phyloP scores from a whole-genome alignment of 768 basidiomycete genomes.

The Mycena filopes region DNA sequence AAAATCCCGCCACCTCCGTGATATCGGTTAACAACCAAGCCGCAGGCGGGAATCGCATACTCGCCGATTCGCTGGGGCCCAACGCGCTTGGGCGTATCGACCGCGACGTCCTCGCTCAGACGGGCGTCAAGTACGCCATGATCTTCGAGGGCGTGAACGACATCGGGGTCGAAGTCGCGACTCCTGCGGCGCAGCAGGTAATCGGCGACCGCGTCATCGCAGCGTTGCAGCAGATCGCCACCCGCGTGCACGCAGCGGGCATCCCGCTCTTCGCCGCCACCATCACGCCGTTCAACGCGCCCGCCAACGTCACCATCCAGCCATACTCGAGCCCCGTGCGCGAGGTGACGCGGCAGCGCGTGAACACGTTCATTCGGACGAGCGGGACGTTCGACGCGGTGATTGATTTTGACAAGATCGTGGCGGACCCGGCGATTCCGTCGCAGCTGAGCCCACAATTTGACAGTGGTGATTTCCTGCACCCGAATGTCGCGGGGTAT shows the following conservation, averaged over 20 bases:
- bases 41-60: slow-evolving; percentile 63
- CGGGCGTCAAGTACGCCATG: slow-evolving; percentile 58
- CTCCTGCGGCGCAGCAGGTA: slow-evolving; percentile 46
- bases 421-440: slow-evolving; percentile 55
- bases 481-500: slow-evolving; percentile 60
- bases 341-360: slow-evolving; percentile 52
- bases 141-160: slow-evolving; percentile 68
- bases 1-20: slow-evolving; percentile 41
- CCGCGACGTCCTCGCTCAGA: slow-evolving; percentile 60
- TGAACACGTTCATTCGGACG: slow-evolving; percentile 56
- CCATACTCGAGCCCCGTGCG: slow-evolving; percentile 51
- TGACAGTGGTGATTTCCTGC: slow-evolving; percentile 59
- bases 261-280: slow-evolving; percentile 61
- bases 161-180: slow-evolving; percentile 54
- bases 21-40: slow-evolving; percentile 62
- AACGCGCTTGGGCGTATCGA: slow-evolving; percentile 60
- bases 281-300: slow-evolving; percentile 59
- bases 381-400: slow-evolving; percentile 57
- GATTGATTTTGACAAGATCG: slow-evolving; percentile 59
- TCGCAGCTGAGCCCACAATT: slow-evolving; percentile 49
- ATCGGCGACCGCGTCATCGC: slow-evolving; percentile 54
- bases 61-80: slow-evolving; percentile 60
- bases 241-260: slow-evolving; percentile 51
- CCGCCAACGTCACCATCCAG: slow-evolving; percentile 44
- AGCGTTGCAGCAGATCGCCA: slow-evolving; percentile 57